phyloP scores from a whole-genome alignment of 192 early-diverging fungal species.

The Linderina pennispora region DNA sequence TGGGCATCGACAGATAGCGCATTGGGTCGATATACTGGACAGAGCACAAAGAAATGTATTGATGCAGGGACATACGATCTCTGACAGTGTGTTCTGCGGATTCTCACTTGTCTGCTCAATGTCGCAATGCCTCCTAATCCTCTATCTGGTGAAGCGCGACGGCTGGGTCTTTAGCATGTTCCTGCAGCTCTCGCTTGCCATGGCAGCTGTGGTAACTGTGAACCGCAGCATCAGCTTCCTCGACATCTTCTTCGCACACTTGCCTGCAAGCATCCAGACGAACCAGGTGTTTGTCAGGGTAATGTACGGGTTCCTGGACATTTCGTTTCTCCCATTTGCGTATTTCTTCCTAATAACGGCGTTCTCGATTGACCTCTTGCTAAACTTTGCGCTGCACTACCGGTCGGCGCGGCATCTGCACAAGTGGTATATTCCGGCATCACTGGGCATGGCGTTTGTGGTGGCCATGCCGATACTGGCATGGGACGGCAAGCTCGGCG shows the following conservation, averaged over 20 bases:
- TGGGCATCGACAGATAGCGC: not conserved
- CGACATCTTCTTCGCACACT: conserved; percentile 37
- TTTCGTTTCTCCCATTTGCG: conserved; percentile 42
- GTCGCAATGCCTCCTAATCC: conserved; percentile 32
- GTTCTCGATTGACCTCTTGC: conserved; percentile 43
- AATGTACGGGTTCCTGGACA: conserved; percentile 47
- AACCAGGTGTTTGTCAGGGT: conserved; percentile 40
- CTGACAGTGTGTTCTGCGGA: conserved; percentile 42
- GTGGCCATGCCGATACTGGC: conserved; percentile 41
- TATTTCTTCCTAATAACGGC: conserved; percentile 48
- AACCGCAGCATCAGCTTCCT: conserved; percentile 46
- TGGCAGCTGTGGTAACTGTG: conserved; percentile 32
- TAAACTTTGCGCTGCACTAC: conserved; percentile 45
- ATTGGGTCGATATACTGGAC: too few species aligned
- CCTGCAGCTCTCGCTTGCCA: conserved; percentile 39
- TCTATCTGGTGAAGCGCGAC: conserved; percentile 30
- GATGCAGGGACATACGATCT: conserved; percentile 20
- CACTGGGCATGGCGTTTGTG: conserved; percentile 17
- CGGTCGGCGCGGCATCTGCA: conserved; percentile 34
- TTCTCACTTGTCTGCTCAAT: conserved; percentile 33
- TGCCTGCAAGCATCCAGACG: conserved; percentile 17
- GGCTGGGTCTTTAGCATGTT: conserved; percentile 49
- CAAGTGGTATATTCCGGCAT: conserved; percentile 34
- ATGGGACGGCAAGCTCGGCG: conserved; percentile 35
- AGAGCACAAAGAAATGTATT: conserved; percentile 6